Evolutionary conservation across 805 yeast genomes (phyloP).

Genomic region (Starmerella sirachaensis): DNA sequence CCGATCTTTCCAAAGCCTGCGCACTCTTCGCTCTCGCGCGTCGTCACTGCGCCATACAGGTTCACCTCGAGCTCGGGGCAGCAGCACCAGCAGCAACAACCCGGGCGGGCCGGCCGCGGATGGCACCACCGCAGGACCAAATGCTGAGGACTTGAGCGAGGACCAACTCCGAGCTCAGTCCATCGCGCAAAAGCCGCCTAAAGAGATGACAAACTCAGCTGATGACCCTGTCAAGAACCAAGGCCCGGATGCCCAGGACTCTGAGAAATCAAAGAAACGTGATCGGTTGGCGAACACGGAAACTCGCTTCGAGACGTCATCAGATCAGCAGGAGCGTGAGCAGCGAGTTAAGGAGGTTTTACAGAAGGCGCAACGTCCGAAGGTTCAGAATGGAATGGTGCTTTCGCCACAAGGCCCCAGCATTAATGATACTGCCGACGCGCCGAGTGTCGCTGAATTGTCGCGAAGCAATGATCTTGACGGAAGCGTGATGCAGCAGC

Average conservation of each 20-base stretch:
- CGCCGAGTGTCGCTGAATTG: no score
- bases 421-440: no score
- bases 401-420: no score
- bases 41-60: neutral
- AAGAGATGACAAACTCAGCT: conserved; percentile 4
- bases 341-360: conserved; percentile 11
- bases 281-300: conserved; percentile 18
- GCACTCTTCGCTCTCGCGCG: conserved; percentile 9
- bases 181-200: conserved; percentile 15
- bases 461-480: no score
- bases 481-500: no score
- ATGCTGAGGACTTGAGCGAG: neutral
- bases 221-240: no score
- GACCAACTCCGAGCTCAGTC: conserved; percentile 10
- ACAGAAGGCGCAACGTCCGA: neutral
- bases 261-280: neutral
- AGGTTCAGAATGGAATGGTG: no score
- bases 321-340: conserved; percentile 18
- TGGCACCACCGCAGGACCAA: conserved; percentile 6
- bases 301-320: conserved; percentile 8
- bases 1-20: conserved; percentile 13
- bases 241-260: conserved; percentile 1
- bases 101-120: conserved; percentile 3
- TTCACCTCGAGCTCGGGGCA: neutral
- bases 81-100: neutral